A percentile compares a stretch with the other conserved stretches of the same genome.
phyloP scores from a whole-genome alignment of 1,284 basidiomycete genomes.

The Schizophyllum commune region DNA sequence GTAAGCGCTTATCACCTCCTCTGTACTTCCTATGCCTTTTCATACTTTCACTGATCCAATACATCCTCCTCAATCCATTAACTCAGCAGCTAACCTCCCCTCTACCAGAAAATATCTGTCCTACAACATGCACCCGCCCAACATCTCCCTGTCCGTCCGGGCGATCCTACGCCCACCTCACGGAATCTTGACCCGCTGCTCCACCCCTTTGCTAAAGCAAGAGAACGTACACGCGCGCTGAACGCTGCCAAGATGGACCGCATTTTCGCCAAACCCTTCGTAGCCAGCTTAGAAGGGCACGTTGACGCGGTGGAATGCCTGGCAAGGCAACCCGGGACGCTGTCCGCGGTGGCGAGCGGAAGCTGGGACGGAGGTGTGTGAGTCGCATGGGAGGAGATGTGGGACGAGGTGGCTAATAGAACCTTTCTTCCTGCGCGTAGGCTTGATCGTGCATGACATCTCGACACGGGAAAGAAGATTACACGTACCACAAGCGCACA shows the following conservation, averaged over 20 bases:
- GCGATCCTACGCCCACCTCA: conserved; percentile 82
- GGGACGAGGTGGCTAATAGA: background rate
- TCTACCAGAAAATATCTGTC: conserved; percentile 74
- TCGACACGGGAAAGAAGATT: conserved; percentile 60
- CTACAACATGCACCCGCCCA: conserved; percentile 77
- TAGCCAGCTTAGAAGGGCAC: conserved; percentile 88
- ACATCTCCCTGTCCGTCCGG: conserved; percentile 64
- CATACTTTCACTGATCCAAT: background rate
- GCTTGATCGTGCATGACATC: conserved; percentile 87
- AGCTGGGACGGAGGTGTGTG: conserved; percentile 89
- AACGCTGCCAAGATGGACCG: conserved; percentile 96
- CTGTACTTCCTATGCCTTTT: background rate
- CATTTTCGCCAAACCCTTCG: conserved; percentile 96
- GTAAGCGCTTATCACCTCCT: background rate
- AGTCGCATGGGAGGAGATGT: conserved; percentile 5
- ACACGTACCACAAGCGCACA: conserved; percentile 77
- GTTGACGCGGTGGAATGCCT: conserved; percentile 93
- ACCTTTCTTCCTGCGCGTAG: conserved; percentile 25
- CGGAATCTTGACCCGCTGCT: conserved; percentile 91
- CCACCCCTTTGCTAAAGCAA: conserved; percentile 89
- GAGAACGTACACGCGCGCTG: conserved; percentile 91
- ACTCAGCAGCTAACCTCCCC: background rate
- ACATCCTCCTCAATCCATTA: background rate
- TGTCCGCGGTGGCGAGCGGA: conserved; percentile 85
- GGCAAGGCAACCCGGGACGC: conserved; percentile 68